Percentiles rank a stretch among this genome's conserved stretches.
Conservation (phyloP, 805 yeast genomes). For the Diddensiella transvaalensis region DNA sequence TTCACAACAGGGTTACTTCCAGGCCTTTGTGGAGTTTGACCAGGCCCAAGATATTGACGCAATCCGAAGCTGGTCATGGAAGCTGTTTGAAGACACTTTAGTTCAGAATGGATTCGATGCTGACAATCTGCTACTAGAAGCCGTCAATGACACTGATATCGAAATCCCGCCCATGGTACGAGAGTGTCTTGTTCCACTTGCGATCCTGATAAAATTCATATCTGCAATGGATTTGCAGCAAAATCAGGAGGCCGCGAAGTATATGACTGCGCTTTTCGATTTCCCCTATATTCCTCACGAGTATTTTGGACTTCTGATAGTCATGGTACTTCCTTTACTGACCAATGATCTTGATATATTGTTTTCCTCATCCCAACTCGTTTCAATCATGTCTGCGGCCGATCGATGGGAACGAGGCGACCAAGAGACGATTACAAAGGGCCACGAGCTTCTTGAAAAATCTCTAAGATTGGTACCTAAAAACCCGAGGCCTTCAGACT, state of each 20-base stretch:
- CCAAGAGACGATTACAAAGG: constrained; percentile 10
- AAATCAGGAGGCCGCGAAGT: constrained; percentile 19
- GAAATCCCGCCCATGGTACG: constrained; percentile 22
- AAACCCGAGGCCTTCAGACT: constrained; percentile 12
- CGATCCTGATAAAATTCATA: constrained; percentile 26
- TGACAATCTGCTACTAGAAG: constrained; percentile 11
- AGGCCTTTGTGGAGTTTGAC: constrained; percentile 28
- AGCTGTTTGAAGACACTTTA: constrained; percentile 25
- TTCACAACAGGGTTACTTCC: constrained; percentile 13
- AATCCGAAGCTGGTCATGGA: constrained; percentile 26
- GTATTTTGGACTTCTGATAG: constrained; percentile 20
- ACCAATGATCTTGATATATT: constrained; percentile 14
- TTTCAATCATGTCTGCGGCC: constrained; percentile 20
- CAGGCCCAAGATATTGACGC: constrained; percentile 20
- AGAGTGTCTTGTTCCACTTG: constrained; percentile 33
- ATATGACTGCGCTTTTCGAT: constrained; percentile 25
- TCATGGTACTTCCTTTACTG: constrained; percentile 19
- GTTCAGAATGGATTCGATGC: constrained; percentile 16
- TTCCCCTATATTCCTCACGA: constrained; percentile 30
- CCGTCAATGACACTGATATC: constrained; percentile 7
- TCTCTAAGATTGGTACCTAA: constrained; percentile 9
- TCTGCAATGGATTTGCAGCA: constrained; percentile 8
- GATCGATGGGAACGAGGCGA: constrained; percentile 24
- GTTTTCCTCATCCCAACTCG: constrained; percentile 18
- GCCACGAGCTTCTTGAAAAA: constrained; percentile 18